phyloP scores from a whole-genome alignment of 163 green algal species.

The Scenedesmus sp. region DNA sequence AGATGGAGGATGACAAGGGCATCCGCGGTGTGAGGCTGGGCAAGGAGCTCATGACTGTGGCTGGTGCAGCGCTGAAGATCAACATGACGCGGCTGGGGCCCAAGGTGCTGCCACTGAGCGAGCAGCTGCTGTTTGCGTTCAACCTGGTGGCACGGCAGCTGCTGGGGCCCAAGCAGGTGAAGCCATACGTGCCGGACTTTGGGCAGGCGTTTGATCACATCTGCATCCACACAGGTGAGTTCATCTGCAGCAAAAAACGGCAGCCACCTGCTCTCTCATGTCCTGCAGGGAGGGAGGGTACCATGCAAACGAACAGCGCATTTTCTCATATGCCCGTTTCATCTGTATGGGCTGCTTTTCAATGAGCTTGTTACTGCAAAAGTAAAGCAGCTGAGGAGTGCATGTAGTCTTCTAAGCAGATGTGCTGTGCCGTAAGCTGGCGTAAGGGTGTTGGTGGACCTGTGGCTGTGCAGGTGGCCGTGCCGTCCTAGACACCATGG shows the following conservation, averaged over 20 bases:
- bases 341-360: too few relatives aligned
- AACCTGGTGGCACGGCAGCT: constrained; percentile 86
- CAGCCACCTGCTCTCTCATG: too few relatives aligned
- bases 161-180: constrained; percentile 68
- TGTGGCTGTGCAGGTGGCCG: constrained; percentile 62
- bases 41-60: constrained; percentile 79
- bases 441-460: background rate
- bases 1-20: constrained; percentile 83
- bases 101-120: constrained; percentile 85
- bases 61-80: constrained; percentile 63
- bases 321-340: too few relatives aligned
- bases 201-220: constrained; percentile 95
- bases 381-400: too few relatives aligned
- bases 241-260: too few relatives aligned
- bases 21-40: constrained; percentile 67
- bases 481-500: constrained; percentile 94
- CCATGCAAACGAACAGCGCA: too few relatives aligned
- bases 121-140: constrained; percentile 92
- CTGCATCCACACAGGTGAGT: constrained; percentile 91
- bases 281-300: background rate
- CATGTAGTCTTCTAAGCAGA: too few relatives aligned
- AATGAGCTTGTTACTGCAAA: too few relatives aligned
- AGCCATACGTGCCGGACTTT: constrained; percentile 94
- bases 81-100: constrained; percentile 96
- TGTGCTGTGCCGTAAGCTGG: background rate